Evolutionary conservation across 805 yeast genomes (phyloP), one percentile per base, ranked within the genome.

Genomic region (Saccharomycopsis sp.): DNA sequence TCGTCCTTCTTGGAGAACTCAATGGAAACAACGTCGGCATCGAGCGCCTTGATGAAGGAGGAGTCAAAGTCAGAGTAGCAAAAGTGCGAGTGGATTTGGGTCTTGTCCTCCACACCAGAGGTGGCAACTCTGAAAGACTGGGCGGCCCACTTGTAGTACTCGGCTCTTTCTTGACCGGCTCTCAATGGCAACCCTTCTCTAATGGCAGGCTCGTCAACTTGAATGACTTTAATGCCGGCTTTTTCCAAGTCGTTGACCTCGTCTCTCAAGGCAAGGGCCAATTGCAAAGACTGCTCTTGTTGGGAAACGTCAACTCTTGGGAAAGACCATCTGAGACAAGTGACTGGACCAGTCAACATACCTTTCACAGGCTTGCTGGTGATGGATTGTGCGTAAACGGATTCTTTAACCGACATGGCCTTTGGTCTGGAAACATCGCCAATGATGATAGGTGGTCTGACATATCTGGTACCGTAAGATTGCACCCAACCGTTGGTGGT

Each of bases 401-500:
- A 88, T 77, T 92, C 98, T 77, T 87, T 89, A 56, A 92, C 97
- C 57, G 98, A 80, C 96, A 92, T 89, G 55, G 97, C 83, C 63
- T 76, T 77, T 65, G 98, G 96, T 77, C 98, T 88, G 42, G 96
- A 88, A 60, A 92, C 86, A 68, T 92, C 98, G 75, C 98, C 98
- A 59, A 89, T 96, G 67, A 92, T 79, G 62, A 92, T 84, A 59
- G 98, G 98, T 65, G 98, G 98, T 76, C 98, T 87, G 57, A 92
- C 99, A 72, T 92, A 92, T 76, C 99, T 85, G 54, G 98, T 88
- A 77, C 99, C 99, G 69, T 89, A 92, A 55, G 98, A 92, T 77
- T 92, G 99, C 60, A 92, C 99, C 99, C 99, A 92, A 70, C 99
- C 99, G 77, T 86, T 86, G 57, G 83, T 73, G 69, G 98, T 92